Conservation (phyloP, 163 green algal genomes). For the Scenedesmus sp. region DNA sequence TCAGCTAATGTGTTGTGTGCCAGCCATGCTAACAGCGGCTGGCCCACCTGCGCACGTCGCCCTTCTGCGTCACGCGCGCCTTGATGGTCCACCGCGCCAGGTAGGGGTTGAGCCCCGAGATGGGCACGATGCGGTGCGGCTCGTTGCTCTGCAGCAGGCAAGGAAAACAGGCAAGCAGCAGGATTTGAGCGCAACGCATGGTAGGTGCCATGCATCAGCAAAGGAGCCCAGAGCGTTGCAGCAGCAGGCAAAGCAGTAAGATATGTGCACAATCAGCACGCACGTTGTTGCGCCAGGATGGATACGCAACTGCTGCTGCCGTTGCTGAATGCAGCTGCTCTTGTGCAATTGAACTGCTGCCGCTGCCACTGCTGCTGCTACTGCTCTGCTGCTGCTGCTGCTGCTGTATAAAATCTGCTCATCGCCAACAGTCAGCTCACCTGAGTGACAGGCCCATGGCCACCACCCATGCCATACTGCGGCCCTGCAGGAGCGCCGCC, state of each 20-base stretch:
- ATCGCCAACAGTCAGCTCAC: conserved; percentile 36
- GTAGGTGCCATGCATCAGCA: too few species aligned
- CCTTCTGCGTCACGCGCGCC: conserved; percentile 86
- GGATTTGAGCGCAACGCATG: too few species aligned
- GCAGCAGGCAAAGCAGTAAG: too few species aligned
- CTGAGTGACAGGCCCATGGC: conserved; percentile 61
- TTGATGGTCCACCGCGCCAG: conserved; percentile 94
- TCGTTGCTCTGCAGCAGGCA: background rate
- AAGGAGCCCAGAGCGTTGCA: too few species aligned
- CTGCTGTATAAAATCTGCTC: background rate
- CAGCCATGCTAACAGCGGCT: conserved; percentile 52
- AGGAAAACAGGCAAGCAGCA: background rate
- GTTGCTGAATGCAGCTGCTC: background rate
- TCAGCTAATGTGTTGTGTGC: conserved; percentile 48
- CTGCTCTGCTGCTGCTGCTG: background rate
- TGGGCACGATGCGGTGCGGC: conserved; percentile 81
- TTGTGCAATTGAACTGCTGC: background rate
- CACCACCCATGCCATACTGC: conserved; percentile 55
- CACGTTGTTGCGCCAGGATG: too few species aligned
- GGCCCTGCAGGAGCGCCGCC: conserved; percentile 11
- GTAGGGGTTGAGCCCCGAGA: conserved; percentile 96
- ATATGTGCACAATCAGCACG: too few species aligned
- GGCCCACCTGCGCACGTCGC: conserved; percentile 80
- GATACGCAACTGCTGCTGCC: too few species aligned
- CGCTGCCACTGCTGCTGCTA: background rate